A percentile compares a stretch with the other conserved stretches of the same genome.
These are phyloP conservation scores for Mucuna pruriens DNA, from an alignment of 306 rosid genomes.

Conservation along the genomic window DNA sequence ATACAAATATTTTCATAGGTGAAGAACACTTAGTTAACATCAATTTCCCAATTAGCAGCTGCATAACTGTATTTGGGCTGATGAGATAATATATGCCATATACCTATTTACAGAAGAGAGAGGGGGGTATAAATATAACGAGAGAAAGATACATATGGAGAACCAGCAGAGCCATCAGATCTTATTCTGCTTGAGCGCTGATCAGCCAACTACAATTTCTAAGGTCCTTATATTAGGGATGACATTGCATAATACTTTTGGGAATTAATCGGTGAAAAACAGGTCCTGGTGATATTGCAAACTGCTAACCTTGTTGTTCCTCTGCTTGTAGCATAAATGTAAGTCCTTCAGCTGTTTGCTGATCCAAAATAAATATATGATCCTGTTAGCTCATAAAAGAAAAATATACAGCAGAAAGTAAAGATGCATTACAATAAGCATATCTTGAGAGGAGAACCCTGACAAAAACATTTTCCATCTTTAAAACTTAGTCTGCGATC, in stretches of 20 bases:
- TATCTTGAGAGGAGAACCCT: not conserved
- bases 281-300: slow-evolving; percentile 52
- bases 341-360: slow-evolving; percentile 54
- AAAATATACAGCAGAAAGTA: not conserved
- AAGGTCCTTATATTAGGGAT: slow-evolving; percentile 1
- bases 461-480: not conserved
- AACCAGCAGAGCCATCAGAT: slow-evolving; percentile 28
- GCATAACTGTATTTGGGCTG: slow-evolving; percentile 18
- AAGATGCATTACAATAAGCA: not conserved
- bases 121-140: slow-evolving; percentile 13
- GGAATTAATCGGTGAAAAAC: slow-evolving; percentile 34
- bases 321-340: slow-evolving; percentile 56
- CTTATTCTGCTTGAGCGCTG: slow-evolving; percentile 21
- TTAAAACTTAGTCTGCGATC: slow-evolving; percentile 5
- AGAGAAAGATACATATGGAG: slow-evolving; percentile 23
- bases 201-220: slow-evolving; percentile 26
- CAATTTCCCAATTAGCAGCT: slow-evolving; percentile 3
- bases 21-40: not conserved
- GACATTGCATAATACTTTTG: not conserved
- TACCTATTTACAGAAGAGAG: not conserved
- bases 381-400: not conserved
- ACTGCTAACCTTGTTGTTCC: slow-evolving; percentile 45
- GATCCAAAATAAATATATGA: slow-evolving; percentile 31
- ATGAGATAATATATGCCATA: not conserved
- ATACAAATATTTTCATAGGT: slow-evolving; percentile 24